Percentiles rank a stretch among this genome's conserved stretches.
Conservation (phyloP, 2,329 filamentous ascomycete species). For the Ustulina deusta region DNA sequence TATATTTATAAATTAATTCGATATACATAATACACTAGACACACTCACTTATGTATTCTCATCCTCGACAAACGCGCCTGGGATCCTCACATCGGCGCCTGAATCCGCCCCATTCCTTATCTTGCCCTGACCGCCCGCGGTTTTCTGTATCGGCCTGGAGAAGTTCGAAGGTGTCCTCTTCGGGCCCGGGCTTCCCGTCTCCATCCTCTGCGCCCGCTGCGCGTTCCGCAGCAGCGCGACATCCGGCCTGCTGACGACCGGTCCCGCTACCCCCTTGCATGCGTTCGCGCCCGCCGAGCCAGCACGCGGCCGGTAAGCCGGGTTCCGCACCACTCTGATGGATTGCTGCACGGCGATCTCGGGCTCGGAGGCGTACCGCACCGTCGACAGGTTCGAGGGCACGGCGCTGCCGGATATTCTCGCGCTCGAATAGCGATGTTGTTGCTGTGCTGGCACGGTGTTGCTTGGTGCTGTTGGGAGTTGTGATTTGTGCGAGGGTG, state of each 20-base stretch:
- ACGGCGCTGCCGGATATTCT: slow-evolving; percentile 44
- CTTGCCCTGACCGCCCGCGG: background rate
- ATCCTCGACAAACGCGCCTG: slow-evolving; percentile 30
- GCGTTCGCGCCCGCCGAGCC: background rate
- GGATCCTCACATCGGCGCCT: slow-evolving; percentile 36
- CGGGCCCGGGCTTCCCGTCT: slow-evolving; percentile 6
- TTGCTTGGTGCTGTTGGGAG: background rate
- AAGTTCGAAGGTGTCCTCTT: slow-evolving; percentile 45
- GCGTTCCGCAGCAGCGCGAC: slow-evolving; percentile 33
- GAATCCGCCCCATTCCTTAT: slow-evolving; percentile 29
- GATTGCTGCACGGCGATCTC: slow-evolving; percentile 47
- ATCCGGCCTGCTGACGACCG: slow-evolving; percentile 32
- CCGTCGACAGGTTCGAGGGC: slow-evolving; percentile 46
- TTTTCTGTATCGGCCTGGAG: slow-evolving; percentile 42
- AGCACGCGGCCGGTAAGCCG: slow-evolving; percentile 39
- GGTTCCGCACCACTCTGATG: slow-evolving; percentile 45
- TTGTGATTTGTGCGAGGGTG: slow-evolving; percentile 8
- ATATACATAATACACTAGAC: background rate
- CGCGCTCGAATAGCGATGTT: slow-evolving; percentile 34
- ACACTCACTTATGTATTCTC: background rate
- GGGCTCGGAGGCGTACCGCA: slow-evolving; percentile 47
- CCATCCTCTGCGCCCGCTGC: slow-evolving; percentile 33
- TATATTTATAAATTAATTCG: background rate
- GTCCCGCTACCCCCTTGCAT: slow-evolving; percentile 1
- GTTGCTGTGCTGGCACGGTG: slow-evolving; percentile 7